Evolutionary conservation across 2,329 filamentous ascomycete species (phyloP), one percentile per base, ranked within the genome.

Genomic region (Pseudopithomyces maydicus): DNA sequence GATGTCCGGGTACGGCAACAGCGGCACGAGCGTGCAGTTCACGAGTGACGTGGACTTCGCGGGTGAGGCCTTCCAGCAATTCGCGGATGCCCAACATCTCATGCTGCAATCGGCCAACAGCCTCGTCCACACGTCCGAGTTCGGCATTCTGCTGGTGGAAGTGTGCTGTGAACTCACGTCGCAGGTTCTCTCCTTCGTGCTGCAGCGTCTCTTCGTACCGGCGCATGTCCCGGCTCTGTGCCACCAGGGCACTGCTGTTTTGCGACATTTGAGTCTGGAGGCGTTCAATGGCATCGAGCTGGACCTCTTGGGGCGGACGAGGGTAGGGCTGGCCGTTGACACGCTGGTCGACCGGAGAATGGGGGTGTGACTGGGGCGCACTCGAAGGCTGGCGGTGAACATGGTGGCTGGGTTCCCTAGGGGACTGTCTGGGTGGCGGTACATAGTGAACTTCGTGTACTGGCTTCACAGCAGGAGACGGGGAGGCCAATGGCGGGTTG

Each of bases 211-310:
- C 67, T 55, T 71, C 67, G 38, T 68, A 65, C 11, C 64, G 67
- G 17, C 63, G 60, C 49, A 74, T 66, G 41, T 73, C 72, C 10
- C 74, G 66, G 33, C 63, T 68, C 29, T 75, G 73, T 29, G 68
- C 66, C 33, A 67, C 67, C 20, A 77, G 61, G 1, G 70, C 71
- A 38, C 70, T 67, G 46, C 78, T 79, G 63, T 81, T 80, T 60
- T 78, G 77, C 11, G 79, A 77, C 26, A 81, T 76, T 59, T 82
- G 80, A n/a, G 77, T 77, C 62, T 82, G 80, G 41, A 82, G 64
- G 14, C 79, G 77, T 39, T 77, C 67, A 59, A 81, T 73, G 46
- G 77, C 77, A 56, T 79, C 77, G 17, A 76, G 67, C 19, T 70
- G 58, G 20, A 76, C 69, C 11, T 74, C 68, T 15, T 62, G 63